These are phyloP conservation scores for Juglanconis oblonga DNA, from an alignment of 2,329 filamentous ascomycete species.

Conservation along the genomic window DNA sequence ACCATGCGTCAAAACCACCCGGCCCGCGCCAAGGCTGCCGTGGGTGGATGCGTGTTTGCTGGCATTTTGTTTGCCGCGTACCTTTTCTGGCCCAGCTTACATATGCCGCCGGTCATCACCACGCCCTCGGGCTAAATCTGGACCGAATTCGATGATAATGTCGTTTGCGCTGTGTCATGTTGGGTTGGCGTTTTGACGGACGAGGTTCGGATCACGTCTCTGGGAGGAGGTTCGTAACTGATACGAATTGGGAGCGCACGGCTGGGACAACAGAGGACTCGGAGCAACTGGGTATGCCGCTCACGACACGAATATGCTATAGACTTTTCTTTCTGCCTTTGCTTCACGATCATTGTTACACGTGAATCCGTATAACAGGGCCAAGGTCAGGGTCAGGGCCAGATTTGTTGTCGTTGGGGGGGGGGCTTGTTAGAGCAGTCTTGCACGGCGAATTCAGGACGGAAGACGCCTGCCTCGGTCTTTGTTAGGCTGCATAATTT, in stretches of 20 bases:
- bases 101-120: conserved; percentile 9
- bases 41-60: conserved; percentile 11
- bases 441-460: not conserved
- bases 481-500: no score
- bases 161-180: conserved; percentile 1
- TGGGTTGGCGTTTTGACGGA: conserved; percentile 5
- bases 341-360: not conserved
- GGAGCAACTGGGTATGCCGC: conserved; percentile 2
- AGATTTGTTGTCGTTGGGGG: not conserved
- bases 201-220: not conserved
- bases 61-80: conserved; percentile 14
- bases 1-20: conserved; percentile 18
- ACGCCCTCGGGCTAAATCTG: conserved; percentile 11
- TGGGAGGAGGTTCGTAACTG: not conserved
- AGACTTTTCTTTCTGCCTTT: conserved; percentile 1
- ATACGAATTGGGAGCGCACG: not conserved
- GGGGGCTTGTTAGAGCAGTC: not conserved
- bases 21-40: conserved; percentile 16
- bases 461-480: no score
- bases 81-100: conserved; percentile 18
- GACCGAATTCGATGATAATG: not conserved
- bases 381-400: not conserved
- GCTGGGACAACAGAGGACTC: not conserved
- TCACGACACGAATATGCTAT: conserved; percentile 8
- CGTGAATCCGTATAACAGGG: not conserved